Conservation (phyloP, 2,329 filamentous ascomycete genomes). For the Dryadomyces quercus-mongolicae region DNA sequence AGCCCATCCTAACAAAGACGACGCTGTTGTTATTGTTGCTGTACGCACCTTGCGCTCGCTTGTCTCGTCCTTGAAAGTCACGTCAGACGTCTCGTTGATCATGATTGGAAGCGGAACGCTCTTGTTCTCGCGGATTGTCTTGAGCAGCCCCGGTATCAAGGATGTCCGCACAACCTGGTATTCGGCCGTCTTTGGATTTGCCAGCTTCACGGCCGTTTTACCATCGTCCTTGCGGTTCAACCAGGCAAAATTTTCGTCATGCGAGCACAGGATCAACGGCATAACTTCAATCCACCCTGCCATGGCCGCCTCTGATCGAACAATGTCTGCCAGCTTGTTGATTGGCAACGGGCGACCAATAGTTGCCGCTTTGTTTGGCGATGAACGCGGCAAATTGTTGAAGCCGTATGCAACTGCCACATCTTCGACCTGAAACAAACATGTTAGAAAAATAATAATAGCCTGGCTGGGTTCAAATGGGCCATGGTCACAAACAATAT, state of each 20-base stretch:
- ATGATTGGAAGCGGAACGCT: constrained; percentile 78
- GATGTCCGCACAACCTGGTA: constrained; percentile 89
- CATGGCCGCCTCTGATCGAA: constrained; percentile 81
- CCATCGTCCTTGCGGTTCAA: constrained; percentile 84
- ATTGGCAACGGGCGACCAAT: constrained; percentile 78
- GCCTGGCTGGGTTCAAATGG: background rate
- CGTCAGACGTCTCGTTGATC: constrained; percentile 84
- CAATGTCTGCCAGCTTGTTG: constrained; percentile 90
- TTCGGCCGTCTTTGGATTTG: constrained; percentile 85
- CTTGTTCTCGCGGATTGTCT: constrained; percentile 91
- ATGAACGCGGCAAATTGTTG: constrained; percentile 82
- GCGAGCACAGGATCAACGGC: constrained; percentile 90
- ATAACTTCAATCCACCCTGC: constrained; percentile 94
- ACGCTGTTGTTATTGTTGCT: too few relatives aligned
- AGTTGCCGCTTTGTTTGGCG: constrained; percentile 75
- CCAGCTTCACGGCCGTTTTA: constrained; percentile 68
- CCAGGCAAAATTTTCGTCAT: constrained; percentile 97
- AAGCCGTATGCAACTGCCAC: constrained; percentile 94
- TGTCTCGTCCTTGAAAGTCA: constrained; percentile 76
- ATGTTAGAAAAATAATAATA: background rate
- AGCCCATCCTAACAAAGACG: background rate
- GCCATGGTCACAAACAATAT: constrained; percentile 41
- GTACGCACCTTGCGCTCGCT: constrained; percentile 54
- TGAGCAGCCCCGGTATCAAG: constrained; percentile 74
- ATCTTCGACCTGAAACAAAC: constrained; percentile 63